phyloP scores from a whole-genome alignment of 176 grass and related monocot genomes.

The Thinopyrum elongatum region DNA sequence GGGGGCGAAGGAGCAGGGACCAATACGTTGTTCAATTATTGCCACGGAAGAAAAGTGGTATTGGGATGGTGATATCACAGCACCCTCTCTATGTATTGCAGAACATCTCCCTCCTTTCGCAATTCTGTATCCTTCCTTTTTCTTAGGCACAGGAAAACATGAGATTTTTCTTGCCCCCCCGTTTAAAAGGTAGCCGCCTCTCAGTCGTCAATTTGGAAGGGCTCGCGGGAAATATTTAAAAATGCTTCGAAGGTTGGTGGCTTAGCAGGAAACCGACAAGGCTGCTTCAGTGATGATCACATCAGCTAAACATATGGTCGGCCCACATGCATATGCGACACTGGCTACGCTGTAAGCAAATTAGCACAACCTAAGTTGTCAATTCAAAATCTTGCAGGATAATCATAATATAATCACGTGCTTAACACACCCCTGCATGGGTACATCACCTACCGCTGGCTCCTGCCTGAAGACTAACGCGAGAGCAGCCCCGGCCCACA shows the following conservation, averaged over 20 bases:
- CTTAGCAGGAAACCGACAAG: conserved; percentile 29
- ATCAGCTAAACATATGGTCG: conserved; percentile 13
- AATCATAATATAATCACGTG: conserved; percentile 23
- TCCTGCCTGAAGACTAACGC: background rate
- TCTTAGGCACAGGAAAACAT: background rate
- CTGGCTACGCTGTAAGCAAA: background rate
- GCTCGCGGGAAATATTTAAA: background rate
- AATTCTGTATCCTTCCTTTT: background rate
- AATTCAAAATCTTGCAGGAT: background rate
- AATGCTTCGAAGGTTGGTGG: conserved; percentile 11
- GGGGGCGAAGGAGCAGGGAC: conserved; percentile 23
- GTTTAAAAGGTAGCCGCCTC: background rate
- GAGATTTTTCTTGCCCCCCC: background rate
- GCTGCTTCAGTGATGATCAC: conserved; percentile 1
- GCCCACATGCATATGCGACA: background rate
- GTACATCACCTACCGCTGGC: background rate
- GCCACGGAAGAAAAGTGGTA: background rate
- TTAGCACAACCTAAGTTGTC: background rate
- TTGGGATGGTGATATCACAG: background rate
- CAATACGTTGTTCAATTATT: conserved; percentile 42
- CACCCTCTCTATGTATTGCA: background rate
- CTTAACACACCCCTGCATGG: background rate
- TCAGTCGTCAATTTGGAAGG: conserved; percentile 31
- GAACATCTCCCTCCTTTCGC: background rate
- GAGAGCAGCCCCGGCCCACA: conserved; percentile 1